phyloP scores from a whole-genome alignment of 2,329 filamentous ascomycete species.

The Calonectria pseudoturangicola region DNA sequence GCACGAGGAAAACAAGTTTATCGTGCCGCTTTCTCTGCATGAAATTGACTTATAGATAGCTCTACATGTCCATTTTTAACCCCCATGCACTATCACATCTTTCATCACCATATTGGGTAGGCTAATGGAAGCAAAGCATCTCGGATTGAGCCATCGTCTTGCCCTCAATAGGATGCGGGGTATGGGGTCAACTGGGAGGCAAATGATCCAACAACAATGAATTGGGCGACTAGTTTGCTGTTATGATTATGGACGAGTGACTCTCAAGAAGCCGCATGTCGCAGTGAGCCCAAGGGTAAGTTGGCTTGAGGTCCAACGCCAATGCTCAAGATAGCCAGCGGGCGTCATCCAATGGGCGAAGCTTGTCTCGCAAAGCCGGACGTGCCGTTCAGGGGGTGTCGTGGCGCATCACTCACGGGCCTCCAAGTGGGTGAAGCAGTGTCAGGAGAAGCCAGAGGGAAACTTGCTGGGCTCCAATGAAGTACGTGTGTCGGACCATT shows the following conservation, averaged over 20 bases:
- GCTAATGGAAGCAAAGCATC: neutral
- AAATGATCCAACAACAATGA: neutral
- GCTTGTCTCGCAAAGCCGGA: conserved; percentile 50
- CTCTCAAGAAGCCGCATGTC: neutral
- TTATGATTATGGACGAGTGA: neutral
- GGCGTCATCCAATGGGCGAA: conserved; percentile 3
- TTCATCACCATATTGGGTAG: neutral
- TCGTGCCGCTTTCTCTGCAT: conserved; percentile 9
- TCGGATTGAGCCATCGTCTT: neutral
- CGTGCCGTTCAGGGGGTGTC: conserved; percentile 54
- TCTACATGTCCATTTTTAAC: neutral
- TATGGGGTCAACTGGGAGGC: neutral
- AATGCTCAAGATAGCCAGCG: conserved; percentile 33
- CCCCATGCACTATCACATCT: neutral
- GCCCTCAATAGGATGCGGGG: neutral
- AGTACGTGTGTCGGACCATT: conserved; percentile 38
- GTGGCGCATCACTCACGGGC: conserved; percentile 40
- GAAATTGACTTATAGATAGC: neutral
- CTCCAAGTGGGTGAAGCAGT: conserved; percentile 27
- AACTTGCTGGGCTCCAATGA: conserved; percentile 7
- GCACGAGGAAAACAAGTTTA: conserved; percentile 36
- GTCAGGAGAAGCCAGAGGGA: conserved; percentile 36
- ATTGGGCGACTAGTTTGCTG: no score
- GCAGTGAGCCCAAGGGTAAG: neutral
- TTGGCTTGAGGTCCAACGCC: neutral